phyloP scores from a whole-genome alignment of 768 basidiomycete genomes.

The Phanerochaete sordida region DNA sequence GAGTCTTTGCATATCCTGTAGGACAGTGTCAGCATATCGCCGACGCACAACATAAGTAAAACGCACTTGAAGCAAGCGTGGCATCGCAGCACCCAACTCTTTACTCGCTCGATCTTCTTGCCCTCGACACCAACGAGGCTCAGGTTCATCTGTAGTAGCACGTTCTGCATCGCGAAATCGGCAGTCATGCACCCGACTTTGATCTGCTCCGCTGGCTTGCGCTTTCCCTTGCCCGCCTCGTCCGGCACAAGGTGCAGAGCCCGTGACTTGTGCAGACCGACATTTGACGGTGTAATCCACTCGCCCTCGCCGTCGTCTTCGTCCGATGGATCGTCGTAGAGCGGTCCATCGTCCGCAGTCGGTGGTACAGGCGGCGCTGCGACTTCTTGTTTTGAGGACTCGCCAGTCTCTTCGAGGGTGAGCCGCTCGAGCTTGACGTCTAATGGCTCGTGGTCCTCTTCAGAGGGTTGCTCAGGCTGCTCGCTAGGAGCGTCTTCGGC shows the following conservation, averaged over 20 bases:
- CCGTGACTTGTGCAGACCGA: conserved; percentile 80
- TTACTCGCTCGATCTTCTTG: conserved; percentile 83
- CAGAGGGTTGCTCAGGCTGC: not conserved
- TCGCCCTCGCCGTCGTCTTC: conserved; percentile 86
- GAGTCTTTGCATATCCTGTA: conserved; percentile 91
- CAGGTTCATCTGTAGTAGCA: conserved; percentile 90
- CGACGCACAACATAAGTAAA: not conserved
- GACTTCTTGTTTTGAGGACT: not conserved
- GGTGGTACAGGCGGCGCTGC: conserved; percentile 7
- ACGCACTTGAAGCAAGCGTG: conserved; percentile 99
- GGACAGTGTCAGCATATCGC: not conserved
- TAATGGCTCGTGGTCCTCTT: no score
- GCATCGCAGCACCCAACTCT: conserved; percentile 94
- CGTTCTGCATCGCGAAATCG: conserved; percentile 99
- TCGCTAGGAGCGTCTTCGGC: not conserved
- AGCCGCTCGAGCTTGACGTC: conserved; percentile 43
- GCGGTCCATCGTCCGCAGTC: conserved; percentile 20
- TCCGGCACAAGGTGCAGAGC: conserved; percentile 79
- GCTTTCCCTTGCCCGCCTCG: conserved; percentile 24
- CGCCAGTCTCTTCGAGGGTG: conserved; percentile 15
- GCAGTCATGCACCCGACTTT: conserved; percentile 92
- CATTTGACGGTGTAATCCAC: conserved; percentile 95
- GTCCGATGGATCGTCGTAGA: conserved; percentile 76
- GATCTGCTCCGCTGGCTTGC: conserved; percentile 40
- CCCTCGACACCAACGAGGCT: conserved; percentile 88